Evolutionary conservation across 1,139 yeast genomes (phyloP).

Genomic region (Saccharomyces pastorianus): DNA sequence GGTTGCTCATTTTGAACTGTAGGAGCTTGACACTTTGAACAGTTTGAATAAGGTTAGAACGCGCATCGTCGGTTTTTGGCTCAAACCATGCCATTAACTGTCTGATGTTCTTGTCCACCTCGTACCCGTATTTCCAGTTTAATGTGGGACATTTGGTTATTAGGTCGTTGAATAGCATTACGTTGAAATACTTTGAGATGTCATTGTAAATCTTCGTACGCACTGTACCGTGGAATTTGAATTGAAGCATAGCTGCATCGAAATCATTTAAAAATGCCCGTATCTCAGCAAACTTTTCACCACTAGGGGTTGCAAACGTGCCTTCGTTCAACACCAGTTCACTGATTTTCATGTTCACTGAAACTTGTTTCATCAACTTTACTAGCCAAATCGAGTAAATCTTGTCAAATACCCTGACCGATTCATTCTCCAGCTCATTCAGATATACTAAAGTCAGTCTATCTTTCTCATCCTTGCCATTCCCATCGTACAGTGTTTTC

Average conservation of each 20-base stretch:
- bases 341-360: not conserved
- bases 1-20: slow-evolving; percentile 80
- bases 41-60: slow-evolving; percentile 71
- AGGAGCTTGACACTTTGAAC: slow-evolving; percentile 86
- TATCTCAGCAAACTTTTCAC: not conserved
- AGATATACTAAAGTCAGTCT: not conserved
- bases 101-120: not conserved
- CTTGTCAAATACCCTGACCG: not conserved
- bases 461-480: slow-evolving; percentile 43
- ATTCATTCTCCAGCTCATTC: not conserved
- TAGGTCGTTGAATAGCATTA: not conserved
- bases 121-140: not conserved
- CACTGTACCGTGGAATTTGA: not conserved
- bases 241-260: not conserved
- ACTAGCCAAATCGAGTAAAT: not conserved
- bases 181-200: not conserved
- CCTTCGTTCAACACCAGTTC: not conserved
- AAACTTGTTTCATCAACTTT: not conserved
- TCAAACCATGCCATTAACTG: not conserved
- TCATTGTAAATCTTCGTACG: not conserved
- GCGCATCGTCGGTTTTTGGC: slow-evolving; percentile 46
- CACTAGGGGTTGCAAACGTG: not conserved
- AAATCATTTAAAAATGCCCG: not conserved
- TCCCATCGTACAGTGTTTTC: slow-evolving; percentile 33
- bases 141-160: not conserved